These are phyloP conservation scores for Lactifluus pinguis DNA, from an alignment of 768 basidiomycete genomes.

Conservation along the genomic window DNA sequence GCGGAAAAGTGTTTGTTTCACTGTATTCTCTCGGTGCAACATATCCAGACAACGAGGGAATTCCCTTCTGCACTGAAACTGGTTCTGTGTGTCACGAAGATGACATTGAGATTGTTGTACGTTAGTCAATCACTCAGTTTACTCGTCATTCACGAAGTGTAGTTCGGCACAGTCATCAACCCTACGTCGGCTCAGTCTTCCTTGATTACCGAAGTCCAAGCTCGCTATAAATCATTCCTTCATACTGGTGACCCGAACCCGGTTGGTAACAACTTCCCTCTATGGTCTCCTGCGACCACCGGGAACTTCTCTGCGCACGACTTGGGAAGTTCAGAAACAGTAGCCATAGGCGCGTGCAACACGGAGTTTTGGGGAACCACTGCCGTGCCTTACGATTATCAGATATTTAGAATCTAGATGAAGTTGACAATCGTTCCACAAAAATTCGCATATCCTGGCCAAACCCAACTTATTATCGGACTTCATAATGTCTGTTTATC, in stretches of 20 bases:
- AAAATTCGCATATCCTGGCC: not conserved
- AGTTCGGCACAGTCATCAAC: slow-evolving; percentile 46
- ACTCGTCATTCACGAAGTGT: slow-evolving; percentile 26
- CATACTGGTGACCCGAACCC: slow-evolving; percentile 54
- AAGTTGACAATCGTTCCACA: not conserved
- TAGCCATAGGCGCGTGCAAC: slow-evolving; percentile 48
- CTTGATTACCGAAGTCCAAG: slow-evolving; percentile 57
- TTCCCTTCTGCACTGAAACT: slow-evolving; percentile 45
- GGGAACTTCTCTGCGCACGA: slow-evolving; percentile 47
- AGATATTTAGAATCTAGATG: slow-evolving; percentile 33
- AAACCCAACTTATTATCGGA: not conserved
- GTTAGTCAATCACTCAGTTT: slow-evolving; percentile 25
- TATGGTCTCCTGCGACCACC: slow-evolving; percentile 47
- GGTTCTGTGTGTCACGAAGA: slow-evolving; percentile 72
- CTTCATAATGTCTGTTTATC: not conserved
- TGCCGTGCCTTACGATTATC: slow-evolving; percentile 59
- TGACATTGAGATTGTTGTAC: slow-evolving; percentile 70
- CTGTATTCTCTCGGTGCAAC: slow-evolving; percentile 56
- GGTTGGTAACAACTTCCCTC: slow-evolving; percentile 31
- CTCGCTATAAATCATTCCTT: slow-evolving; percentile 60
- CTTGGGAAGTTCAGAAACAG: slow-evolving; percentile 50
- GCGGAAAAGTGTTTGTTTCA: slow-evolving; percentile 62
- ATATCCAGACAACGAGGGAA: slow-evolving; percentile 55
- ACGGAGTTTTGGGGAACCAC: slow-evolving; percentile 58
- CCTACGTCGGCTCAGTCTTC: slow-evolving; percentile 48